Conservation (phyloP, 2,329 filamentous ascomycete species). For the Talaromyces sp. region DNA sequence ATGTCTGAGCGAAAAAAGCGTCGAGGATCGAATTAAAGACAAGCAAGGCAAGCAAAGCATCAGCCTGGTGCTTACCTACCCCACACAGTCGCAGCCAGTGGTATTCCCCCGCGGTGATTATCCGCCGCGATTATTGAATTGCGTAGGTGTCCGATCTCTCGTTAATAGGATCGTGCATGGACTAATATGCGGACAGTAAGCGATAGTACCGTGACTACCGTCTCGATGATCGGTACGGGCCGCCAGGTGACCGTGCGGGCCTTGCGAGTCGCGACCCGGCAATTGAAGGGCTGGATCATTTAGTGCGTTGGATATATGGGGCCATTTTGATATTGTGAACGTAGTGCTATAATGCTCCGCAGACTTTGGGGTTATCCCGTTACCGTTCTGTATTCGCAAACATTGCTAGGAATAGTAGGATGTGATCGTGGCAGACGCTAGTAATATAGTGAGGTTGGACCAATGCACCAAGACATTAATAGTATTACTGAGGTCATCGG, state of each 20-base stretch:
- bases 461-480: background rate
- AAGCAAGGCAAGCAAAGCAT: background rate
- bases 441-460: background rate
- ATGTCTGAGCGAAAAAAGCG: background rate
- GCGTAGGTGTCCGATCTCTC: background rate
- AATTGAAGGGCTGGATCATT: background rate
- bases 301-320: background rate
- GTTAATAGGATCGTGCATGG: background rate
- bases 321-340: background rate
- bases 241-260: background rate
- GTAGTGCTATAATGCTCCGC: background rate
- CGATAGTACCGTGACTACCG: too few species aligned
- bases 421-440: background rate
- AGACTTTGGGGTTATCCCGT: background rate
- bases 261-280: background rate
- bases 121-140: background rate
- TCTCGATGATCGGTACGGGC: background rate
- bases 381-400: background rate
- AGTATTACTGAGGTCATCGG: background rate
- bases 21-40: background rate
- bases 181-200: background rate
- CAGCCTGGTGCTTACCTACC: background rate
- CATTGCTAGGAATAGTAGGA: background rate
- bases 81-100: background rate
- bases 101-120: background rate